Base-by-base conservation (phyloP, 495 filamentous ascomycete species). In the Lasiosphaeria miniovina region DNA sequence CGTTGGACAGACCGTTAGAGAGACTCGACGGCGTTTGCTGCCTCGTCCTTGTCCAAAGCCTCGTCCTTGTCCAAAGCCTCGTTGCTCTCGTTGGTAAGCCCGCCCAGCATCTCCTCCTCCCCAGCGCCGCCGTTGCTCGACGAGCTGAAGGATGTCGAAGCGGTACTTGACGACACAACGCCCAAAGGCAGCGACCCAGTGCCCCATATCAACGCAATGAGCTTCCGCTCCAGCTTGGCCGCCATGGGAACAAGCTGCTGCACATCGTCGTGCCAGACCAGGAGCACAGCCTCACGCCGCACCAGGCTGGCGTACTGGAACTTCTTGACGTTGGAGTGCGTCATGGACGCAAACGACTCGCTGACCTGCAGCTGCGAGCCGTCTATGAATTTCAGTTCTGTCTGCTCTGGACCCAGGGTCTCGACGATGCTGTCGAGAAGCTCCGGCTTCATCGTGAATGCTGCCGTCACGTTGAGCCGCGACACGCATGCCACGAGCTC, bases 201-300 rank as follows among this genome's bases (percentile, higher is more conserved):
- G 6, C 60, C 60, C 84, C 86, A 88, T 12, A 88, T 82, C 46
- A 88, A 68, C 51, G 86, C 75, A 78, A 88, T 86, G 14, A 89
- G 70, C 66, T 88, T 85, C 15, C 77, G 76, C 65, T 88, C 85
- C 63, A 89, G 87, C 38, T 71, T 71, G 59, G 82, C 78, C 7
- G 86, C 87, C 53, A 84, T 75, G 49, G 77, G 63, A 31, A 88
- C 77, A 24, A 90, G 74, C 60, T 89, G 81, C 40, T 82, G 72
- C 4, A 87, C 75, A 49, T 90, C 86, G 56, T 89, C 86, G 56
- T 90, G 87, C 86, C 86, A 90, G 4, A 89, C 85, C 1, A 90
- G 76, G 5, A 90, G 70, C n/a, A 89, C 64, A 4, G 75, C 74
- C 49, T 86, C 85, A 17, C 77, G 79, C 15, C 84, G 84, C 40